Percentiles rank a stretch among this genome's conserved stretches.
phyloP scores from a whole-genome alignment of 2,329 filamentous ascomycete species.

The Apiospora phragmitis region DNA sequence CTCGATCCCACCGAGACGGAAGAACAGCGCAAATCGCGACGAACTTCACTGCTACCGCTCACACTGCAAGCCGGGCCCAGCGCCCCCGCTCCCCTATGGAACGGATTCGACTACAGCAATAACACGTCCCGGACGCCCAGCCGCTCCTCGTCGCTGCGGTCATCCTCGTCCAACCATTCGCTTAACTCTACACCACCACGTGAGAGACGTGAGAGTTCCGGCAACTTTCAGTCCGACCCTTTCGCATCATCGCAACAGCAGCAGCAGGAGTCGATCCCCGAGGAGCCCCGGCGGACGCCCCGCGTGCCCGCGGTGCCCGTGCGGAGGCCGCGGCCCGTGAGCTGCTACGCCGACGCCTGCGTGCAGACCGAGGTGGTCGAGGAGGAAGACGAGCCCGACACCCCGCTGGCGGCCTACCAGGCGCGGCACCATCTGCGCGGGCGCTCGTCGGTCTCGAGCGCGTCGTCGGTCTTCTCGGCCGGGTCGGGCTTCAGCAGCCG shows the following conservation, averaged over 20 bases:
- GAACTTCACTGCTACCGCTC: conserved; percentile 4
- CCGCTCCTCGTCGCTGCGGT: background rate
- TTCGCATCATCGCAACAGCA: background rate
- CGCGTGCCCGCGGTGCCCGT: background rate
- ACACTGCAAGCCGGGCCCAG: conserved; percentile 8
- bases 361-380: conserved; percentile 27
- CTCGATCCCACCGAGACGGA: background rate
- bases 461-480: conserved; percentile 20
- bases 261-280: background rate
- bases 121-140: conserved; percentile 2
- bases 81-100: background rate
- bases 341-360: conserved; percentile 27
- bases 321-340: conserved; percentile 11
- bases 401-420: background rate
- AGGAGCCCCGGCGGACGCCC: background rate
- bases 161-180: background rate
- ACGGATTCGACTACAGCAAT: background rate
- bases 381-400: conserved; percentile 2
- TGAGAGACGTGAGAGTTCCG: conserved; percentile 1
- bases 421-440: conserved; percentile 7
- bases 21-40: conserved; percentile 5
- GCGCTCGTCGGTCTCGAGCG: conserved; percentile 18
- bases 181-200: background rate
- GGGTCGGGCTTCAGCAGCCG: conserved; percentile 21
- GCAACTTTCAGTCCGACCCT: background rate